A percentile compares a stretch with the other conserved stretches of the same genome.
These are phyloP conservation scores for Paecilomyces formosus DNA, from an alignment of 2,329 filamentous ascomycete species.

Conservation along the genomic window DNA sequence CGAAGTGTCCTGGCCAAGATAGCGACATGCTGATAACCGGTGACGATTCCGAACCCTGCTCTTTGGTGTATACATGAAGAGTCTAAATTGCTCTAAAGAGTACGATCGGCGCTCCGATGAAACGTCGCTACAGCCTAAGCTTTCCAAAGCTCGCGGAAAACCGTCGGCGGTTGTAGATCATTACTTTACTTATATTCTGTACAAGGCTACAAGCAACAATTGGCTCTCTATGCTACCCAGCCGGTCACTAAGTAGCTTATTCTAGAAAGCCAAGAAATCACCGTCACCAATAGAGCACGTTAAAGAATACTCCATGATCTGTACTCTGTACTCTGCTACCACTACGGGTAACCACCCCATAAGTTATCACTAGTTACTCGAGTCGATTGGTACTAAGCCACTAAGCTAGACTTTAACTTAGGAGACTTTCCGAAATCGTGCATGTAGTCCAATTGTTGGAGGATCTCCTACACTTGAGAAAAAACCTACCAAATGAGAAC, in stretches of 20 bases:
- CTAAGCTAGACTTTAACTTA: not conserved
- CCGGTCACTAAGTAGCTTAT: not conserved
- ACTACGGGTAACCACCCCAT: too few relatives aligned
- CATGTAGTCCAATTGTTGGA: not conserved
- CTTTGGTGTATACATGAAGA: not conserved
- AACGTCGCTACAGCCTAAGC: not conserved
- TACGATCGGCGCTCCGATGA: not conserved
- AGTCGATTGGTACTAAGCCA: not conserved
- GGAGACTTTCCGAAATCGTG: not conserved
- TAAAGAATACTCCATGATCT: too few relatives aligned
- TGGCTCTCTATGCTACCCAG: not conserved
- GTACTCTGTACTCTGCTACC: too few relatives aligned
- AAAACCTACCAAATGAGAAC: not conserved
- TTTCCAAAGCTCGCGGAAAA: not conserved
- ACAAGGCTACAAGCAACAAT: not conserved
- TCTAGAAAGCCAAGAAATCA: not conserved
- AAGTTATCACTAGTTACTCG: too few relatives aligned
- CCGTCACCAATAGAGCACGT: too few relatives aligned
- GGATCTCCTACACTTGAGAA: not conserved
- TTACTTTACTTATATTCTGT: not conserved
- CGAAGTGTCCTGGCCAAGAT: not conserved
- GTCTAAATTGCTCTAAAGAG: not conserved
- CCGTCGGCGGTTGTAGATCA: not conserved
- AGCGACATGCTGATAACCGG: not conserved
- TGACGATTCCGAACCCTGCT: not conserved